Base-by-base conservation (phyloP, 2,329 filamentous ascomycete species). In the Dactylonectria macrodidyma region DNA sequence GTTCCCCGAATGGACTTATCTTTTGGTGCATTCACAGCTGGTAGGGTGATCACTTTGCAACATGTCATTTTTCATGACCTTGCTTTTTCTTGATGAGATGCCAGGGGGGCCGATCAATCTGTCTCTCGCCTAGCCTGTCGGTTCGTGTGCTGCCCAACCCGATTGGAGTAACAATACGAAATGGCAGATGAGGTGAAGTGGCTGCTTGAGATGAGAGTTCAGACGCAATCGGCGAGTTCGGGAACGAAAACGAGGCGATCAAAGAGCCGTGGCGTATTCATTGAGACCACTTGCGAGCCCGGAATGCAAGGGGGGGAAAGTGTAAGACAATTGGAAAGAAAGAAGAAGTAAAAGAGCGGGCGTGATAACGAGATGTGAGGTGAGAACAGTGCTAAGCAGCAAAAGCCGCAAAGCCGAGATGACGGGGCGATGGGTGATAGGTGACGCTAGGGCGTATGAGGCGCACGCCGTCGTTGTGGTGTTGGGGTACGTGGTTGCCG, bases 361-460 rank as follows among this genome's bases (percentile, higher is more conserved):
- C 26, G 26, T 48, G 26, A 48, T 26, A 11, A 48, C 11, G 16
- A 52, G 30, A 26, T 22, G 47, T n/a, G 22, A 11, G 22, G 14
- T 22, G 30, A 57, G 22, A 22, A 10, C 10, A 11, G 30, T 51
- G 60, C 44, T 50, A 24, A 47, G 34, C 19, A 36, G 44, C 16
- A 24, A 57, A 24, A 47, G 34, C 19, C 24, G 44, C 16, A 24
- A 57, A 24, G 30, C 30, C 51, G 51, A 26, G 54, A 44, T 56
- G 50, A 54, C n/a, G 30, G 50, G 36, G 36, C 34, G 52, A 59
- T n/a, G 36, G 52, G 19, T 38, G 48, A 51, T 16, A 11, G 50
- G 36, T 34, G 60, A 59, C 47, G 62, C 36, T 36, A 59, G 60
- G 54, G 38, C 46, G 61, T 54, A 59, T 59, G 48, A 59, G 61